Conservation (phyloP, 2,329 filamentous ascomycete species). For the Pyricularia sp. region DNA sequence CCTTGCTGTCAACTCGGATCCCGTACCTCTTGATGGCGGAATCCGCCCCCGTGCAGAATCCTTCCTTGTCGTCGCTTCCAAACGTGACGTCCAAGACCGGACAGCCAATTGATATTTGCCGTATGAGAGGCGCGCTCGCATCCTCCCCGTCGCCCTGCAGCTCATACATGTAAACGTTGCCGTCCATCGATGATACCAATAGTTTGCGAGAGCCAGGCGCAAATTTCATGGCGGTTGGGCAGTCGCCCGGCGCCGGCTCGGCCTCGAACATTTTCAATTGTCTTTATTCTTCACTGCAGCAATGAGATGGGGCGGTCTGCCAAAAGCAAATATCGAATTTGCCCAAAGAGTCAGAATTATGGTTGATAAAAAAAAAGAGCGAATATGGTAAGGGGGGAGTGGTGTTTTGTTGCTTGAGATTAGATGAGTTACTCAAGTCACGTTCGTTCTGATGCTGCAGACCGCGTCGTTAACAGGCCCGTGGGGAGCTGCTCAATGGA, state of each 20-base stretch:
- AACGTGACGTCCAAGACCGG: slow-evolving; percentile 90
- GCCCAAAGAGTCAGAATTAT: neutral
- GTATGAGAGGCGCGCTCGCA: slow-evolving; percentile 48
- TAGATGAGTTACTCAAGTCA: neutral
- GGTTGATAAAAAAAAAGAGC: neutral
- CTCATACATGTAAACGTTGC: slow-evolving; percentile 81
- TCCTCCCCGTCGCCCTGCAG: slow-evolving; percentile 42
- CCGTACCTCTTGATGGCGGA: slow-evolving; percentile 65
- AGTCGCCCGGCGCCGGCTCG: slow-evolving; percentile 68
- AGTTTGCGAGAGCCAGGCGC: slow-evolving; percentile 64
- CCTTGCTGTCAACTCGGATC: neutral
- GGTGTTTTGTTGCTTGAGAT: neutral
- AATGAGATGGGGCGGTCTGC: neutral
- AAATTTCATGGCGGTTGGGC: slow-evolving; percentile 77
- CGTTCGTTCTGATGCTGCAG: neutral
- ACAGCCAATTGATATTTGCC: slow-evolving; percentile 66
- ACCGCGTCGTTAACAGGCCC: neutral
- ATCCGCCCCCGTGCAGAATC: slow-evolving; percentile 79
- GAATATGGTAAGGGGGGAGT: neutral
- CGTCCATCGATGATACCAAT: slow-evolving; percentile 92
- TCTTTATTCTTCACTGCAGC: neutral
- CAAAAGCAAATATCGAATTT: neutral
- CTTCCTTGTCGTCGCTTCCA: slow-evolving; percentile 66
- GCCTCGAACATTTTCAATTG: slow-evolving; percentile 47
- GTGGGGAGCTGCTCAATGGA: neutral